Evolutionary conservation across 306 rosid genomes (phyloP).

Genomic region (Begonia masoniana): DNA sequence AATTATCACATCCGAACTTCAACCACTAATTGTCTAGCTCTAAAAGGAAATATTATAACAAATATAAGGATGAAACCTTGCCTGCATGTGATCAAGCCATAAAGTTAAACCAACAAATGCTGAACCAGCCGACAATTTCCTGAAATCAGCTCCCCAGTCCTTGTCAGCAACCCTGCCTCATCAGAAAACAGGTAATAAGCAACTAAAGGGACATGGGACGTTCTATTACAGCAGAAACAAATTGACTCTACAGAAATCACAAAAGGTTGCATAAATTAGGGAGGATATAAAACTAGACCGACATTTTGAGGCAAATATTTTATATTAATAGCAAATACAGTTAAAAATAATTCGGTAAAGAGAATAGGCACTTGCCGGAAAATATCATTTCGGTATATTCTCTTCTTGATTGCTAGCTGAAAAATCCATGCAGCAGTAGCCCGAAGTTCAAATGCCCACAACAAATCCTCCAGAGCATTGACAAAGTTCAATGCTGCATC

Average conservation of each 20-base stretch:
- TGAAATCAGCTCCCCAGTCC: constrained; percentile 97
- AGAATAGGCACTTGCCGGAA: constrained; percentile 45
- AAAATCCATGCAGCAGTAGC: constrained; percentile 95
- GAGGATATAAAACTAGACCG: too few species aligned
- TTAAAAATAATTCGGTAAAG: too few species aligned
- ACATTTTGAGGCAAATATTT: too few species aligned
- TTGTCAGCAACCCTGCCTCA: constrained; percentile 68
- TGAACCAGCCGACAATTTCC: constrained; percentile 89
- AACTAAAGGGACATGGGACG: too few species aligned
- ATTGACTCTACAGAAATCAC: too few species aligned
- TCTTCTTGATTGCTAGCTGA: constrained; percentile 72
- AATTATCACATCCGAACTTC: background rate
- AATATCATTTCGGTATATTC: constrained; percentile 48
- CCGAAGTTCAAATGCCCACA: constrained; percentile 95
- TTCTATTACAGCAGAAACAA: background rate
- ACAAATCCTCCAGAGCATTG: constrained; percentile 75
- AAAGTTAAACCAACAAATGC: constrained; percentile 94
- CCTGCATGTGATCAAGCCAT: constrained; percentile 99
- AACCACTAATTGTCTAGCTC: background rate
- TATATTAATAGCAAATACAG: too few species aligned
- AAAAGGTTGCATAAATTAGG: too few species aligned
- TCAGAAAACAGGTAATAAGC: constrained; percentile 2
- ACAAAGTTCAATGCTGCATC: constrained; percentile 89
- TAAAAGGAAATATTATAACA: background rate
- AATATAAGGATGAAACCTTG: constrained; percentile 18